These are phyloP conservation scores for Penicillium sp. DNA, from an alignment of 2,329 filamentous ascomycete genomes.

Conservation along the genomic window DNA sequence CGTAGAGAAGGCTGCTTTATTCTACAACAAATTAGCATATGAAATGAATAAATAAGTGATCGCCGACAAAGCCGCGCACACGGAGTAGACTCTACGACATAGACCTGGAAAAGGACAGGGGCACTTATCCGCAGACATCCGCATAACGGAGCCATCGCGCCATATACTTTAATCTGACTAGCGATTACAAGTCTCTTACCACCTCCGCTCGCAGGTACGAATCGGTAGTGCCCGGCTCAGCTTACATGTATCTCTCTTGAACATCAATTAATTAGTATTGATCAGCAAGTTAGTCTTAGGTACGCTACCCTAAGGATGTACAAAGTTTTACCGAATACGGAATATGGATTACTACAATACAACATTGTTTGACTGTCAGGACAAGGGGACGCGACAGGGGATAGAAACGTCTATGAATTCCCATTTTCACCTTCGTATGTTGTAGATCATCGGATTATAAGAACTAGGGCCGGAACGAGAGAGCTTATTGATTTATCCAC, in stretches of 20 bases:
- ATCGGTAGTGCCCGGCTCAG: neutral
- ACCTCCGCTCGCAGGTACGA: neutral
- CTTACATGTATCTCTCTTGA: no score
- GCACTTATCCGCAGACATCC: neutral
- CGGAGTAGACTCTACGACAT: neutral
- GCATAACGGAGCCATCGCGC: constrained; percentile 1
- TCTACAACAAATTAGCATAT: neutral
- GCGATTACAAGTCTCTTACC: constrained; percentile 1
- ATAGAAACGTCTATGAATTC: neutral
- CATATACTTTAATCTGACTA: constrained; percentile 1
- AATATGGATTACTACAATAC: no score
- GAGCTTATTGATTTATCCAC: neutral
- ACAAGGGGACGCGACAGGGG: neutral
- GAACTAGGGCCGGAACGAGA: neutral
- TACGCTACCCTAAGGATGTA: no score
- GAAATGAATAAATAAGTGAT: neutral
- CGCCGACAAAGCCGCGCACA: neutral
- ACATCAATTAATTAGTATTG: no score
- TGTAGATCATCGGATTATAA: neutral
- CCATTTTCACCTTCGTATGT: neutral
- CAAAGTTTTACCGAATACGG: no score
- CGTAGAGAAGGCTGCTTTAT: neutral
- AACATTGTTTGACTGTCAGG: no score
- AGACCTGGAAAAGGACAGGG: neutral
- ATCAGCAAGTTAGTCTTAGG: no score